Evolutionary conservation across 306 rosid species (phyloP).

Genomic region (Oxytropis ochrocephala): DNA sequence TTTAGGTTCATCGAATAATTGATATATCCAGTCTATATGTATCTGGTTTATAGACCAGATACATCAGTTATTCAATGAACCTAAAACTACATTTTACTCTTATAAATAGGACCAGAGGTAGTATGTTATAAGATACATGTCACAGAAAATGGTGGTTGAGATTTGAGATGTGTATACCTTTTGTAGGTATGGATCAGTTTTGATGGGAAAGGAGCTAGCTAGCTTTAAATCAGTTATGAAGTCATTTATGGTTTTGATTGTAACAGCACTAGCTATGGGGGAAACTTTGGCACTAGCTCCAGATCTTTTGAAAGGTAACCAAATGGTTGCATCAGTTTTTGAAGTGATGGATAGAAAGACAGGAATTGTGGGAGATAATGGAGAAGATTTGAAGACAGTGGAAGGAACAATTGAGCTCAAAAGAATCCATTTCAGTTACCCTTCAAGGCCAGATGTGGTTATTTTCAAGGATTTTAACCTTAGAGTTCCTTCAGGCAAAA

Average conservation of each 20-base stretch:
- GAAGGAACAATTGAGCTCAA: constrained; percentile 87
- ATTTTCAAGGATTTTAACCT: constrained; percentile 83
- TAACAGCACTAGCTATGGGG: constrained; percentile 92
- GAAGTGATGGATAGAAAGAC: constrained; percentile 73
- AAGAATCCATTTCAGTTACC: constrained; percentile 68
- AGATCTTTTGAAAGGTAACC: constrained; percentile 88
- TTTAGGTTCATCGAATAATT: no score
- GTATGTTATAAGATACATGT: neutral
- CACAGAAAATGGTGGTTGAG: constrained; percentile 4
- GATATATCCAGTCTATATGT: no score
- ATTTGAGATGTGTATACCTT: neutral
- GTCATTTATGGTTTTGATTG: constrained; percentile 83
- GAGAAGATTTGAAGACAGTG: constrained; percentile 64
- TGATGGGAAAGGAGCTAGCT: constrained; percentile 84
- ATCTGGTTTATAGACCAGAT: no score
- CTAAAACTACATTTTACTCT: no score
- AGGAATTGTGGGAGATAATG: constrained; percentile 46
- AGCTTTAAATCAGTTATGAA: constrained; percentile 92
- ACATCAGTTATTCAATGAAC: no score
- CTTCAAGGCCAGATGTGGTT: constrained; percentile 79
- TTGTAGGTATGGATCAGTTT: constrained; percentile 88
- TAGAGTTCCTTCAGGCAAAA: constrained; percentile 62
- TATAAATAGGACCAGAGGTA: no score
- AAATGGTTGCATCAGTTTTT: constrained; percentile 91
- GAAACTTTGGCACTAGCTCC: constrained; percentile 89